These are phyloP conservation scores for Primulina eburnea DNA, from an alignment of 257 asterid species.

Conservation along the genomic window DNA sequence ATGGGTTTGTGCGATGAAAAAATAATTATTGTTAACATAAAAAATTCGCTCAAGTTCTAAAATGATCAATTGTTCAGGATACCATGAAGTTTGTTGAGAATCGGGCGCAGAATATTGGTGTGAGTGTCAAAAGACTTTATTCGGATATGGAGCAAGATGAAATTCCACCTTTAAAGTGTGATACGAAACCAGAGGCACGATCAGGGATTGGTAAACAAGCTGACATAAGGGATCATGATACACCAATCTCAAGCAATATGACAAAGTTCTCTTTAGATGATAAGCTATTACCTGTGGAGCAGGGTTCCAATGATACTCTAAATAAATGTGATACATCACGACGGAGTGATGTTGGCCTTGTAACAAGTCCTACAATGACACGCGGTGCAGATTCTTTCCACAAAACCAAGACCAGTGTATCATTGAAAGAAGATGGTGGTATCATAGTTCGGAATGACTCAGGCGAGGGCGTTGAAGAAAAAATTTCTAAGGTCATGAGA, in stretches of 20 bases:
- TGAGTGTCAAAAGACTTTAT: constrained; percentile 48
- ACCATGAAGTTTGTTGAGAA: constrained; percentile 52
- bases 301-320: constrained; percentile 17
- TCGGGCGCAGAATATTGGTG: constrained; percentile 61
- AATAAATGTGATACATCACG: constrained; percentile 7
- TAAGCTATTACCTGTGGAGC: constrained; percentile 24
- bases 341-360: constrained; percentile 17
- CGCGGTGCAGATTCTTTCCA: constrained; percentile 22
- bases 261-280: constrained; percentile 13
- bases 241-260: constrained; percentile 18
- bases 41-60: neutral
- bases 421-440: constrained; percentile 23
- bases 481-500: constrained; percentile 15
- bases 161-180: constrained; percentile 33
- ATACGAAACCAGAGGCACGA: constrained; percentile 19
- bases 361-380: constrained; percentile 7
- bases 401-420: constrained; percentile 25
- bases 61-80: constrained; percentile 43
- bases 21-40: neutral
- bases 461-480: constrained; percentile 22
- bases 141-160: constrained; percentile 52
- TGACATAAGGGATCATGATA: constrained; percentile 15
- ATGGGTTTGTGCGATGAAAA: neutral
- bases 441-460: constrained; percentile 20
- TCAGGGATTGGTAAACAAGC: constrained; percentile 21